These are phyloP conservation scores for Iris macrosiphon DNA, from an alignment of 106 monocot species.

Conservation along the genomic window DNA sequence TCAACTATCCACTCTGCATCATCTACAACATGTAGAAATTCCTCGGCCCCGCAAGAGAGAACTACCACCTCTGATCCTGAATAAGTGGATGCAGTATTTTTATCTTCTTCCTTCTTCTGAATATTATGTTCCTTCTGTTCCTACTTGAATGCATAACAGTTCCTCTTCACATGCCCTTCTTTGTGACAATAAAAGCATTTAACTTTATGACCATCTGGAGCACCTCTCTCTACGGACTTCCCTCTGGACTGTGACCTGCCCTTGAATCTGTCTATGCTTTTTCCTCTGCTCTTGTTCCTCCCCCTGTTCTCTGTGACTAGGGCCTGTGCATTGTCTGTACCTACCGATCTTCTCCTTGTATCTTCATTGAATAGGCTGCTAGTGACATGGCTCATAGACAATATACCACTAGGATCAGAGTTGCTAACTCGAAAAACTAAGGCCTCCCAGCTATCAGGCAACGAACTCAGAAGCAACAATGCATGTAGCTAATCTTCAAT, in stretches of 20 bases:
- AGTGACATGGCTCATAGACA: no score
- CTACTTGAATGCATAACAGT: no score
- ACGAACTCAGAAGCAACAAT: background rate
- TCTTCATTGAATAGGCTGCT: no score
- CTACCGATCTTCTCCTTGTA: no score
- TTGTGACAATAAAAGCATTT: no score
- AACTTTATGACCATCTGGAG: background rate
- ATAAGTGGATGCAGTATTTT: background rate
- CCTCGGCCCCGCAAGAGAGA: background rate
- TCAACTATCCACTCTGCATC: background rate
- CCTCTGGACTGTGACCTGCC: background rate
- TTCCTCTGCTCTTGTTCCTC: background rate
- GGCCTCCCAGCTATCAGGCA: background rate
- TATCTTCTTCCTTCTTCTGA: background rate
- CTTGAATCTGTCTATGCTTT: no score
- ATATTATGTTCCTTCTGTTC: background rate
- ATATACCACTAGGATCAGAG: no score
- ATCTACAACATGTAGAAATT: background rate
- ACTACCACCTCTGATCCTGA: background rate
- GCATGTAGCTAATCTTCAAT: background rate
- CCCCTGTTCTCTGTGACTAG: background rate
- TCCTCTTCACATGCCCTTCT: background rate
- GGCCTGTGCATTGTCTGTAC: background rate
- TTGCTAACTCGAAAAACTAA: background rate
- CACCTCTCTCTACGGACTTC: background rate